Base-by-base conservation (phyloP, 2,329 filamentous ascomycete species). In the Sphaerulina vaccinii region DNA sequence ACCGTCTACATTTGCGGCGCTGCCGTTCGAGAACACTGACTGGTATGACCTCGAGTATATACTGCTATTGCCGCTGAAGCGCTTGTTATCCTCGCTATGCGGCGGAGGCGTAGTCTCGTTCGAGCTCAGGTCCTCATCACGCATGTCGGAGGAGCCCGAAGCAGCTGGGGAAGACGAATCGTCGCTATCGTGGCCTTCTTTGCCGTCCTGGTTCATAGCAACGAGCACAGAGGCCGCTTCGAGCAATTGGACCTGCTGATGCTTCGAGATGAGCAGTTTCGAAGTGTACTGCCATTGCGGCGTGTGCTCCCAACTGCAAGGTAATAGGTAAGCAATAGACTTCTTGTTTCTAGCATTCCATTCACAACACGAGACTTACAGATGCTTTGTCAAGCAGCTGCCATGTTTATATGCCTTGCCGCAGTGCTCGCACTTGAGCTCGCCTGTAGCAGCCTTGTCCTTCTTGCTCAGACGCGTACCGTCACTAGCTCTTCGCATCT, bases 361-460 rank as follows among this genome's bases (percentile, higher is more conserved):
- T 32, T 45, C 43, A 18, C 21, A 36, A 46, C 43, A 37, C 43
- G 11, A 38, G 16, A 96, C 93, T 83, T 85, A 97, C 93, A 96
- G 87, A 85, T 99, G 93, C 84, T 97, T 99, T 72, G 89, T 95
- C 80, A 99, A 84, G 84, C 93, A 99, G 79, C 93, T 97, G 84
- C 91, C 95, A 82, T 99, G 93, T 85, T 99, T 99, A 84, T 99
- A 99, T 76, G 90, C 90, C 82, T 99, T 99, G 74, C 92, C 92
- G 79, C 93, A 99, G 75, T 91, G 92, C 71, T 96, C 90, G 78
- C 93, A 99, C 74, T 88, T 90, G 70, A 99, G 83, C 72, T 97
- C 92, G 67, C 85, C 84, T 67, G 85, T 83, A 75, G 83, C 87
- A 72, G 83, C 81, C 75, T 90, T 91, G 77, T 92, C 88, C 63